Base-by-base conservation (phyloP, 768 basidiomycete species). In the Amanita molliuscula region DNA sequence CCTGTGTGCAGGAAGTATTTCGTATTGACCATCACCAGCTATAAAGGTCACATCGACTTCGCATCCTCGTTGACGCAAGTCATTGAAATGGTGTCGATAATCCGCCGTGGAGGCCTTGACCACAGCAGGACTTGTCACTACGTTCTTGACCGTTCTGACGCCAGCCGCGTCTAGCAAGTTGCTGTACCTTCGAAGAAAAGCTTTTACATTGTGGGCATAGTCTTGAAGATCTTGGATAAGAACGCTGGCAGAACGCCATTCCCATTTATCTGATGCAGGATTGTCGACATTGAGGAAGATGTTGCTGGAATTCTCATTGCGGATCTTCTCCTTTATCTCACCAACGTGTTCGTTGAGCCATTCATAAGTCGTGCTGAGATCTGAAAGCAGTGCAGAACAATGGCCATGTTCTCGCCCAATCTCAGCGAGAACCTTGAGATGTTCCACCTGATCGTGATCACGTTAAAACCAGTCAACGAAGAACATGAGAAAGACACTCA, bases 281-380 rank as follows among this genome's bases (percentile, higher is more conserved):
- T 74, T 61, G 31, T 70, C 60, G 36, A 77, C 68, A 43, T 78
- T 78, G 50, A 78, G 65, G 59, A 76, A 77, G 2, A 76, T 53
- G 1, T 52, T 53, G 18, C 62, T 54, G 10, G 59, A 38, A 33
- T 59, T 55, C 31, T 57, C 55, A 6, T 53, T 29, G 20, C 61
- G 46, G 3, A 67, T 51, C 8, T 44, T 26, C 9, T 54, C 40
- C 9, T 47, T 36, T 1, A 57, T 57, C n/a, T 56, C 59, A 3
- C n/a, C 54, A 2, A 54, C 52, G 23, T 61, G 60, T 8, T 63
- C 55, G 18, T 68, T 59, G 9, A 78, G 62, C 64, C 72, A 76
- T 8, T 56, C 36, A 58, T 77, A 77, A 6, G 76, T 76, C 31
- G 61, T 58, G 41, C 58, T 59, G 16, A 76, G 56, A 52, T 76